Percentiles rank a stretch among this genome's conserved stretches.
Evolutionary conservation across 1,284 basidiomycete species (phyloP).

Genomic region (Ustilago xerochloae): DNA sequence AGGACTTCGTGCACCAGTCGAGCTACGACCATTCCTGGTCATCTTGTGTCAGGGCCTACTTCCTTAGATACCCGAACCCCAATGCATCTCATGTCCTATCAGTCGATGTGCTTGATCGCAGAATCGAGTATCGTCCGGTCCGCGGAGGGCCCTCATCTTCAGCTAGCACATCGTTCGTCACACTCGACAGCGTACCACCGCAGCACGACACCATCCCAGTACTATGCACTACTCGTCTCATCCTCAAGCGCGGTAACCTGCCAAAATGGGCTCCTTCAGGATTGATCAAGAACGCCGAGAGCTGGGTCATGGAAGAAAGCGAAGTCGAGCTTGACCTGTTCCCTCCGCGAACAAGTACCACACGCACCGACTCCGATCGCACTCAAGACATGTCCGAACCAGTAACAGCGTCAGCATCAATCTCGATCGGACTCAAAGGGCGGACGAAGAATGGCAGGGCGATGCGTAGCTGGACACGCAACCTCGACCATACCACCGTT

Average conservation of each 20-base stretch:
- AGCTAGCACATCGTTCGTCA: conserved; percentile 27
- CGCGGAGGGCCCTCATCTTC: conserved; percentile 15
- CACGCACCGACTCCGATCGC: background rate
- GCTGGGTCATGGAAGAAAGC: conserved; percentile 67
- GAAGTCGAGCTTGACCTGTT: conserved; percentile 63
- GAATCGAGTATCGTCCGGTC: conserved; percentile 57
- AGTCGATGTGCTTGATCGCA: conserved; percentile 90
- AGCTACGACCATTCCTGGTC: conserved; percentile 53
- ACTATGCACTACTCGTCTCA: conserved; percentile 87
- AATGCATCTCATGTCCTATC: conserved; percentile 92
- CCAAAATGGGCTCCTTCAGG: conserved; percentile 90
- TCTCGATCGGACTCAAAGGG: conserved; percentile 22
- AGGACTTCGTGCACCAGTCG: conserved; percentile 49
- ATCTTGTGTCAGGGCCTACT: conserved; percentile 76
- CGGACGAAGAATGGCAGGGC: conserved; percentile 45
- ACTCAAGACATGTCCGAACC: background rate
- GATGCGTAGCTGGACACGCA: conserved; percentile 66
- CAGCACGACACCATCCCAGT: conserved; percentile 72
- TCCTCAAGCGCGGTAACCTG: conserved; percentile 88
- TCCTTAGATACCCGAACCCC: conserved; percentile 95
- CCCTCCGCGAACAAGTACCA: conserved; percentile 17
- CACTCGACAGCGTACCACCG: conserved; percentile 8
- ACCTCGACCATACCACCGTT: conserved; percentile 64
- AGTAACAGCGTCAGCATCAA: background rate
- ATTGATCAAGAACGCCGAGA: conserved; percentile 72